These are phyloP conservation scores for Boletus sp. DNA, from an alignment of 768 basidiomycete species.

Conservation along the genomic window DNA sequence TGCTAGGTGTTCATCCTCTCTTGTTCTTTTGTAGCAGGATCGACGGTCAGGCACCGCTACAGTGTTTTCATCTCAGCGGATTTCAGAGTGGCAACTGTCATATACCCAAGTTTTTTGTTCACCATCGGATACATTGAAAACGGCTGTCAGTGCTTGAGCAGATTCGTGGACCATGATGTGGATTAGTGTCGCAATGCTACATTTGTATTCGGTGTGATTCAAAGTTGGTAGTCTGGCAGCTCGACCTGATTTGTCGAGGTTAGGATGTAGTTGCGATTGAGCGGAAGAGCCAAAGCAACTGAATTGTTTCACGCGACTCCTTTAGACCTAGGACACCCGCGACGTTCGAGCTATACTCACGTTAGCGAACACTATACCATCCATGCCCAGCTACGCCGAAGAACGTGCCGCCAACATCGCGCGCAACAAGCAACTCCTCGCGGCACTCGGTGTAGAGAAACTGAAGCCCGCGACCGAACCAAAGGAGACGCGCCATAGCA, in stretches of 20 bases:
- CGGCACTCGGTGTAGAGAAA: slow-evolving; percentile 37
- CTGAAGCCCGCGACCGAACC: slow-evolving; percentile 46
- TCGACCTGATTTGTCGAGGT: background rate
- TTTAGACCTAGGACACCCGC: background rate
- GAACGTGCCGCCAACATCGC: slow-evolving; percentile 36
- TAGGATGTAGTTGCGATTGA: too few relatives aligned
- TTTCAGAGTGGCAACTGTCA: slow-evolving; percentile 2
- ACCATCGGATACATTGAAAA: slow-evolving; percentile 3
- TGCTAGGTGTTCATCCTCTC: slow-evolving; percentile 1
- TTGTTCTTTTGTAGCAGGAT: slow-evolving; percentile 9
- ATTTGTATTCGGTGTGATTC: background rate
- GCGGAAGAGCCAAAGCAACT: too few relatives aligned
- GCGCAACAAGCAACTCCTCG: slow-evolving; percentile 44
- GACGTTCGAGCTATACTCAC: background rate
- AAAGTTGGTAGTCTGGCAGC: too few relatives aligned
- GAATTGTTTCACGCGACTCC: background rate
- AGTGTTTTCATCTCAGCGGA: slow-evolving; percentile 1
- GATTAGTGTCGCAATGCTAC: background rate
- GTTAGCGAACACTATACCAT: background rate
- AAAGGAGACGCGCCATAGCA: slow-evolving; percentile 35
- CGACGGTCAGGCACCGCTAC: slow-evolving; percentile 7
- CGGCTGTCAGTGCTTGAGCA: background rate
- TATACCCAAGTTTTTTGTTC: slow-evolving; percentile 16
- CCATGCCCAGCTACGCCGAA: slow-evolving; percentile 30
- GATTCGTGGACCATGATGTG: background rate